Evolutionary conservation across 768 basidiomycete genomes (phyloP), one percentile per base, ranked within the genome.

Genomic region (Mycena latifolia): DNA sequence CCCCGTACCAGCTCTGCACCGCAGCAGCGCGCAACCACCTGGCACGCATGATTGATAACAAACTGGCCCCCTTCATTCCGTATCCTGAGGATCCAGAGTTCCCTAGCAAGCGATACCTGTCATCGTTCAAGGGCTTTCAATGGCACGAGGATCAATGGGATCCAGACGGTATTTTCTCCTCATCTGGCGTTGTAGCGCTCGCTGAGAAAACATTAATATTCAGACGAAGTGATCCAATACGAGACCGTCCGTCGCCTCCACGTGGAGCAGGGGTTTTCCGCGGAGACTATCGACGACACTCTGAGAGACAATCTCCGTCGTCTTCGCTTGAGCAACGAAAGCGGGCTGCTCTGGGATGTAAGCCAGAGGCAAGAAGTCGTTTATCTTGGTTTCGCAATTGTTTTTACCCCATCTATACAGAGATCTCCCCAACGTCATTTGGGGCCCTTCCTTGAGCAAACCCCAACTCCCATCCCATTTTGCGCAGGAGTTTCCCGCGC

Each of bases 181-280:
- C 5, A 8, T 18, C 14, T 20, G 3, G 2, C 25, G 14, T 24
- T 37, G 22, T 7, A 7, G 22, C 22, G 25, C n/a, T 25, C 9
- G 31, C 53, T 55, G 1, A 43, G 8, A n/a, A 43, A n/a, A n/a
- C n/a, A n/a, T n/a, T n/a, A 3, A 46, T n/a, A n/a, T 9, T 2
- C 37, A 88, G 88, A 74, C 67, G 85, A 87, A 67, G 73, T 85
- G 24, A 82, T 89, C 18, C 79, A 81, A 55, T 70, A 84, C 7
- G 85, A 88, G 73, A 76, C 82, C 9, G 74, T 79, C 11, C 77
- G 80, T 22, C 76, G 82, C 8, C 76, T 89, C 0, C 67, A 78
- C 33, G 51, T 69, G 8, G 51, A 61, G 1, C 63, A 80, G 20
- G 46, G 66, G 0, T 58, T 88, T 2, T 72, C 76, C 0, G 67